Base-by-base conservation (phyloP, 192 early-diverging fungal genomes). In the Umbelopsis vinacea region DNA sequence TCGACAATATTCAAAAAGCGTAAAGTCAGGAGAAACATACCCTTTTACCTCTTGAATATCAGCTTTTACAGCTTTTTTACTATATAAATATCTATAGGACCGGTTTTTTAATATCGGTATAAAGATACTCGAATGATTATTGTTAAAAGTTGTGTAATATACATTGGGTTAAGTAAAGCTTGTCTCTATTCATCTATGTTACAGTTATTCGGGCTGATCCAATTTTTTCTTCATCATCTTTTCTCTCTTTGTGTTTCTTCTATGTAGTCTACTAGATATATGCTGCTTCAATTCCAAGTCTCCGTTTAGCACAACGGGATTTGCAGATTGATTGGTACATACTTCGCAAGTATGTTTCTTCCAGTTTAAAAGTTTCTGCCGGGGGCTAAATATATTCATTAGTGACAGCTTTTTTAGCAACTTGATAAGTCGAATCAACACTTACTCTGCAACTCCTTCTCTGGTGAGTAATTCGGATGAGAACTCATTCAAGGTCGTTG, bases 211-310 rank as follows among this genome's bases (percentile, higher is more conserved):
- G n/a, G 48, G 5, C 1, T 50, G 48, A 8, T 19, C 57, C 29
- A 63, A 15, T 7, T 52, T 53, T 4, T 66, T 81, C 57, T 79
- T 84, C 48, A 77, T 55, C 50, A 82, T 78, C 38, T 71, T 74
- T 6, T 75, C 72, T 33, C 47, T 76, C 67, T 79, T 81, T 24
- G 68, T 79, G 23, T 82, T 84, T 50, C 83, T 85, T 69, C 82
- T 80, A 77, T 97, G 95, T 46, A 82, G 82, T 17, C 86, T 86
- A 52, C 89, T 91, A 21, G 73, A 76, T 10, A 91, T 53, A 68
- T 97, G 95, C 67, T 92, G 89, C 46, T 88, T 81, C 87, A 91
- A 93, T 68, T 93, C 91, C 15, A 78, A 79, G 26, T 85, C 79
- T n/a, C 95, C 95, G 70, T 94, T 90, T 23, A 96, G 84, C 67